phyloP scores from a whole-genome alignment of 768 basidiomycete genomes.

The Dacryopinax spathularia region DNA sequence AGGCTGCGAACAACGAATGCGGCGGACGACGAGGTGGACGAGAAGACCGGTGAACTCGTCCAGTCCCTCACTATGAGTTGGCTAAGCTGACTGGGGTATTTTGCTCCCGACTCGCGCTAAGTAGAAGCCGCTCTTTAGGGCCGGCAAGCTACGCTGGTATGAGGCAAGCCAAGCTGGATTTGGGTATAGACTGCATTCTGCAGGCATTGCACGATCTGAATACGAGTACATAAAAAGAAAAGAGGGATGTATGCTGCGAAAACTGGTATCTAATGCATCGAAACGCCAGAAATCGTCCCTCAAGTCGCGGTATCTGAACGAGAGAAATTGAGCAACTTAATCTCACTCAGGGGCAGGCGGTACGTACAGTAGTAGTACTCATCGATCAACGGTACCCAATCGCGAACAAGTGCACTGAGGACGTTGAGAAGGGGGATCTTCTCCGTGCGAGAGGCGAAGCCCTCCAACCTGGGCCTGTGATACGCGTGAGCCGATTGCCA shows the following conservation, averaged over 20 bases:
- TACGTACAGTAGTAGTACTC: constrained; percentile 82
- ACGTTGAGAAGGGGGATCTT: constrained; percentile 52
- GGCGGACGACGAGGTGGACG: no score
- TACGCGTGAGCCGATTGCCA: not conserved
- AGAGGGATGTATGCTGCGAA: not conserved
- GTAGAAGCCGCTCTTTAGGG: no score
- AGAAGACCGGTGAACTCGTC: constrained; percentile 54
- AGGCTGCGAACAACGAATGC: no score
- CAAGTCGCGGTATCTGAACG: not conserved
- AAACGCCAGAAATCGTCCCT: not conserved
- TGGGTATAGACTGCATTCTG: no score
- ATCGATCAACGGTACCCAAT: constrained; percentile 80
- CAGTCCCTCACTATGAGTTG: no score
- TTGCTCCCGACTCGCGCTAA: no score
- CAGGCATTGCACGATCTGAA: no score
- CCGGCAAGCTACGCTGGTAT: no score
- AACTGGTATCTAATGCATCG: not conserved
- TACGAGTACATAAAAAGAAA: not conserved
- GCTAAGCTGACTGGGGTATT: no score
- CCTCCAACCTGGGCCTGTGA: constrained; percentile 57
- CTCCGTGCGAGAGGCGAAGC: constrained; percentile 40
- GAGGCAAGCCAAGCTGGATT: no score
- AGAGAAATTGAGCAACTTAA: not conserved
- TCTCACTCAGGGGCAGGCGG: no score
- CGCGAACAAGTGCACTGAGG: constrained; percentile 53